Evolutionary conservation across 768 basidiomycete species (phyloP).

Genomic region (Hemileccinum rubropunctum): DNA sequence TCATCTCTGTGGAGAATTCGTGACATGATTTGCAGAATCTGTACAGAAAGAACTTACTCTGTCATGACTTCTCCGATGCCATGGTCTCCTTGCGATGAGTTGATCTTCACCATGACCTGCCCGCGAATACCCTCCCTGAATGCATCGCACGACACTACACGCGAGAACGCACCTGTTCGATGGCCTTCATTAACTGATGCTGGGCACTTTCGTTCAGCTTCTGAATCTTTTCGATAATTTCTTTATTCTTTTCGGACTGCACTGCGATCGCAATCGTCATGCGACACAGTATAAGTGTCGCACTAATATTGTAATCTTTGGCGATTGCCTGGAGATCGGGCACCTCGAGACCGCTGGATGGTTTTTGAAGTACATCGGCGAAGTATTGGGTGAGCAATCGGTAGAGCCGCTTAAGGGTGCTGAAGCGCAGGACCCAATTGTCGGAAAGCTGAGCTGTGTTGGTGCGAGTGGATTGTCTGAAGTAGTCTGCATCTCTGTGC

Average conservation of each 20-base stretch:
- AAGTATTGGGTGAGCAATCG: slow-evolving; percentile 88
- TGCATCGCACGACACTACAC: background rate
- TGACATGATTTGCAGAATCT: slow-evolving; percentile 7
- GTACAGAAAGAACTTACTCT: slow-evolving; percentile 54
- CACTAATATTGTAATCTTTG: slow-evolving; percentile 63
- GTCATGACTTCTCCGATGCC: slow-evolving; percentile 66
- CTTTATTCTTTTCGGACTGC: slow-evolving; percentile 85
- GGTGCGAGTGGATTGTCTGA: slow-evolving; percentile 58
- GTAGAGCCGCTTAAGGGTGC: slow-evolving; percentile 79
- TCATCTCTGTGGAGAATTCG: slow-evolving; percentile 58
- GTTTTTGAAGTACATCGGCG: slow-evolving; percentile 78
- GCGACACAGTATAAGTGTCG: slow-evolving; percentile 73
- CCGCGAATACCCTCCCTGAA: background rate
- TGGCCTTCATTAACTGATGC: slow-evolving; percentile 88
- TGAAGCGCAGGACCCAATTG: slow-evolving; percentile 89
- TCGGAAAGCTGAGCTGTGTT: slow-evolving; percentile 64
- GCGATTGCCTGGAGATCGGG: slow-evolving; percentile 87
- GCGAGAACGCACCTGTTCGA: slow-evolving; percentile 72
- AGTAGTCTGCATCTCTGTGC: slow-evolving; percentile 74
- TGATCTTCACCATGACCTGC: slow-evolving; percentile 78
- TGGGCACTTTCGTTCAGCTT: slow-evolving; percentile 79
- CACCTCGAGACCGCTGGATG: slow-evolving; percentile 73
- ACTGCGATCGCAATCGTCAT: slow-evolving; percentile 84
- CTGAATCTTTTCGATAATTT: slow-evolving; percentile 88
- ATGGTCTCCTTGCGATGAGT: slow-evolving; percentile 44